A percentile compares a stretch with the other conserved stretches of the same genome.
phyloP scores from a whole-genome alignment of 164 flowering plant genomes.

The Nelumbo lutea region DNA sequence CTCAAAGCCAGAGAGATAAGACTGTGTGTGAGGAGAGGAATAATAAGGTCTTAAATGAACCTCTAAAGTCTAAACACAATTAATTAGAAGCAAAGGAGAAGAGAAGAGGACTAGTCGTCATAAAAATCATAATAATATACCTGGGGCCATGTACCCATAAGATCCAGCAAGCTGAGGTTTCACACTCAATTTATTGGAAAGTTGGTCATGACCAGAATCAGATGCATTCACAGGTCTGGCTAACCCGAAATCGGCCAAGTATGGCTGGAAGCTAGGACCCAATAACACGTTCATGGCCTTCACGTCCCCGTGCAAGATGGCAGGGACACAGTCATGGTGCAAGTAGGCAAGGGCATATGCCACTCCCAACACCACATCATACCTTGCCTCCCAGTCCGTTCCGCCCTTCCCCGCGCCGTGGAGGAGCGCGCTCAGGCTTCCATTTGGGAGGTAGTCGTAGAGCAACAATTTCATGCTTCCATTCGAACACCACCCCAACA shows the following conservation, averaged over 20 bases:
- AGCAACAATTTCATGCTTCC: conserved; percentile 58
- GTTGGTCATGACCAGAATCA: conserved; percentile 15
- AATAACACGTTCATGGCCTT: conserved; percentile 88
- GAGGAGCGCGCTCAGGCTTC: conserved; percentile 80
- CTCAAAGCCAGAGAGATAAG: not conserved
- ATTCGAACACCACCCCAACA: conserved; percentile 77
- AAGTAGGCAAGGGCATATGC: conserved; percentile 88
- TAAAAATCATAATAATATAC: conserved; percentile 24
- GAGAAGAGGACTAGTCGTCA: too few relatives aligned
- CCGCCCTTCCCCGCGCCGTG: conserved; percentile 66
- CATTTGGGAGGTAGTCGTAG: conserved; percentile 83
- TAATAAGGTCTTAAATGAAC: not conserved
- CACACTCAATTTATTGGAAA: conserved; percentile 21
- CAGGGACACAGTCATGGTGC: conserved; percentile 96
- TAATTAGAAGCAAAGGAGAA: too few relatives aligned
- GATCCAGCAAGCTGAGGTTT: conserved; percentile 84
- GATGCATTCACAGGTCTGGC: conserved; percentile 45
- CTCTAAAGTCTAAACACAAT: too few relatives aligned
- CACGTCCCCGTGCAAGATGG: conserved; percentile 90
- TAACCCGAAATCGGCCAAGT: conserved; percentile 87
- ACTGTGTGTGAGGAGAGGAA: not conserved
- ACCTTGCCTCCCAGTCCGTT: conserved; percentile 83
- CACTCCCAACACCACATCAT: conserved; percentile 63
- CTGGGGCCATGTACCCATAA: conserved; percentile 99
- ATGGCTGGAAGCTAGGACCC: conserved; percentile 60